phyloP scores from a whole-genome alignment of 2,329 filamentous ascomycete genomes.

The Xylaria arbuscula region DNA sequence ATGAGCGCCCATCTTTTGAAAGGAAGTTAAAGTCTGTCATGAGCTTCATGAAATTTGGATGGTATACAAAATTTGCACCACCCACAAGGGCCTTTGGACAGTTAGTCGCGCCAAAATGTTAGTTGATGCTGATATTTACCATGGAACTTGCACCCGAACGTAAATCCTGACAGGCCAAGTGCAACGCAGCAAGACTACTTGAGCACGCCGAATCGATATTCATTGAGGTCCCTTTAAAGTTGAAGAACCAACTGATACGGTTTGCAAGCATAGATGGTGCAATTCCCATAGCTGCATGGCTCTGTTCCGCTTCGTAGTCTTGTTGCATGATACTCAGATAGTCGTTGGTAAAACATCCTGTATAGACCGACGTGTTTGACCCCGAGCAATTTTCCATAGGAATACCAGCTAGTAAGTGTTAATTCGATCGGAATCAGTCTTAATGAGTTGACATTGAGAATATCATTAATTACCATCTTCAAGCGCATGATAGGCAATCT shows the following conservation, averaged over 20 bases:
- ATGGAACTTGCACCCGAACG: too few species aligned
- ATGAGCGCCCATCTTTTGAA: too few species aligned
- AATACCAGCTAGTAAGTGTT: too few species aligned
- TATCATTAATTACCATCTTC: slow-evolving; percentile 29
- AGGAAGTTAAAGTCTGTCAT: too few species aligned
- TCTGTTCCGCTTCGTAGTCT: slow-evolving; percentile 25
- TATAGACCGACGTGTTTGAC: slow-evolving; percentile 25
- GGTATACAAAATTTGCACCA: too few species aligned
- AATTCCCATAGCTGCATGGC: slow-evolving; percentile 21
- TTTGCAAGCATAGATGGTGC: slow-evolving; percentile 25
- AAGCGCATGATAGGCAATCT: slow-evolving; percentile 30
- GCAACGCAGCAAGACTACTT: too few species aligned
- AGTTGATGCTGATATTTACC: too few species aligned
- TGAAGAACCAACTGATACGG: slow-evolving; percentile 33
- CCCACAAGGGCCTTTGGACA: too few species aligned
- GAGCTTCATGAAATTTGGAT: too few species aligned
- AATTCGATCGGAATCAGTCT: too few species aligned
- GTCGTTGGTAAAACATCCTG: slow-evolving; percentile 35
- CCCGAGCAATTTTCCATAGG: slow-evolving; percentile 18
- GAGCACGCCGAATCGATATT: background rate
- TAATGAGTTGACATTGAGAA: background rate
- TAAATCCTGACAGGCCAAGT: too few species aligned
- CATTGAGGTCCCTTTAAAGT: slow-evolving; percentile 30
- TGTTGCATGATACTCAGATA: slow-evolving; percentile 18
- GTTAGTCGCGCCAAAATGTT: too few species aligned